These are phyloP conservation scores for Panicum hallii DNA, from an alignment of 202 grass and related monocot species.

Conservation along the genomic window DNA sequence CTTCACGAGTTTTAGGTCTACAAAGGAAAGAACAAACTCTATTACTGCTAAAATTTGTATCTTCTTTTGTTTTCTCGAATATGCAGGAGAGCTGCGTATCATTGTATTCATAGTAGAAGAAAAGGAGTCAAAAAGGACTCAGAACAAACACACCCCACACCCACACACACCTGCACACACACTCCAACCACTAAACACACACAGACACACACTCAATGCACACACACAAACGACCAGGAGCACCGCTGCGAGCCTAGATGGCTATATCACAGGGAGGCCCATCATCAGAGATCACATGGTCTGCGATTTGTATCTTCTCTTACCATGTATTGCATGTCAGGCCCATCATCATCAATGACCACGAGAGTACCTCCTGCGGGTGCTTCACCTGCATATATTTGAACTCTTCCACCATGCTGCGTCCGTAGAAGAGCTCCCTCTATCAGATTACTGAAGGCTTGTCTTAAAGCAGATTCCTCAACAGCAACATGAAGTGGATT, in stretches of 20 bases:
- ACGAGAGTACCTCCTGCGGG: slow-evolving; percentile 65
- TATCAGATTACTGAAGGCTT: slow-evolving; percentile 84
- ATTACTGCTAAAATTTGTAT: neutral
- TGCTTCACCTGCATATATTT: slow-evolving; percentile 61
- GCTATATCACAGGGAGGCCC: too few relatives aligned
- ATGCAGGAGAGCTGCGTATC: too few relatives aligned
- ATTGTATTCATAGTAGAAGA: too few relatives aligned
- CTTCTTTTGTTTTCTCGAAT: slow-evolving; percentile 8
- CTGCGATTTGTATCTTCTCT: slow-evolving; percentile 1
- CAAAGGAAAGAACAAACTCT: neutral
- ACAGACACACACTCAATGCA: too few relatives aligned
- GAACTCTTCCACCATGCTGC: slow-evolving; percentile 59
- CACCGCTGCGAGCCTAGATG: too few relatives aligned
- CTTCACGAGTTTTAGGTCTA: slow-evolving; percentile 4
- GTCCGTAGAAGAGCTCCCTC: slow-evolving; percentile 79
- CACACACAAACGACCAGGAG: too few relatives aligned
- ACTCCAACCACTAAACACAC: too few relatives aligned
- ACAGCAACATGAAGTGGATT: slow-evolving; percentile 62
- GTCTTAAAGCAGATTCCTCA: slow-evolving; percentile 72
- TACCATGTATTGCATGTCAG: slow-evolving; percentile 92
- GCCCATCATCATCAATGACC: slow-evolving; percentile 85
- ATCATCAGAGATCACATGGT: too few relatives aligned
- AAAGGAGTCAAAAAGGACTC: too few relatives aligned
- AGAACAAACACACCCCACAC: too few relatives aligned
- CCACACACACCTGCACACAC: too few relatives aligned